Evolutionary conservation across 2,329 filamentous ascomycete genomes (phyloP), one percentile per base, ranked within the genome.

Genomic region (Talaromyces islandicus): DNA sequence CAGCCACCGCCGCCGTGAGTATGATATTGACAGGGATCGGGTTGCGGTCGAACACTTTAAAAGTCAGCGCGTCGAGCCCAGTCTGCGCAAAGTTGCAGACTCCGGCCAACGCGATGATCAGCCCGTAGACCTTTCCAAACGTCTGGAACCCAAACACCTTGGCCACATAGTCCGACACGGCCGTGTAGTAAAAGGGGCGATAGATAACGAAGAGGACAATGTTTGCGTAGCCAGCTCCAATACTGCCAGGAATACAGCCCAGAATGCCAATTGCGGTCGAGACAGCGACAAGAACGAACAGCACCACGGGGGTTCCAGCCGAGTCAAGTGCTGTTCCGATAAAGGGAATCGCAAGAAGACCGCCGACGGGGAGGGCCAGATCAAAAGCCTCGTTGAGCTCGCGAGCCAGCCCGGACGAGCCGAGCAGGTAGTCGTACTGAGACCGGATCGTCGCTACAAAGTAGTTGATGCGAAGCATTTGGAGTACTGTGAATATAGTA

Each of bases 141-240:
- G 91, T 96, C 62, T 87, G 83, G 76, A 96, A 96, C 17, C 92
- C 92, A 71, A 96, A 96, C 38, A 96, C 91, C 76, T 96, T 96
- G 62, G 91, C 91, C 21, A 86, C 85, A 73, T 95, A 96, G 76
- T 96, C 92, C 61, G 88, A 92, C 10, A 96, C 89, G 2, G 90
- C 85, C 0, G 91, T 94, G 75, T 96, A 96, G 76, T 94, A 96
- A 60, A 96, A 88, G 0, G 91, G 91, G 0, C 92, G 84, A 72
- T 94, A 95, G 14, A 94, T 73, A 19, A 93, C 90, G 69, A 96
- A 96, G 10, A 96, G 82, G 52, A 81, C 77, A 57, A 96, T 80
- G 66, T 92, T 92, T 14, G 81, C 80, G 67, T 96, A 95, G 0
- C 88, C 90, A 0, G 78, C 77, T 1, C 87, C 86, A 83, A 86